Base-by-base conservation (phyloP, 176 grass and related monocot species). In the Oryza australiensis region DNA sequence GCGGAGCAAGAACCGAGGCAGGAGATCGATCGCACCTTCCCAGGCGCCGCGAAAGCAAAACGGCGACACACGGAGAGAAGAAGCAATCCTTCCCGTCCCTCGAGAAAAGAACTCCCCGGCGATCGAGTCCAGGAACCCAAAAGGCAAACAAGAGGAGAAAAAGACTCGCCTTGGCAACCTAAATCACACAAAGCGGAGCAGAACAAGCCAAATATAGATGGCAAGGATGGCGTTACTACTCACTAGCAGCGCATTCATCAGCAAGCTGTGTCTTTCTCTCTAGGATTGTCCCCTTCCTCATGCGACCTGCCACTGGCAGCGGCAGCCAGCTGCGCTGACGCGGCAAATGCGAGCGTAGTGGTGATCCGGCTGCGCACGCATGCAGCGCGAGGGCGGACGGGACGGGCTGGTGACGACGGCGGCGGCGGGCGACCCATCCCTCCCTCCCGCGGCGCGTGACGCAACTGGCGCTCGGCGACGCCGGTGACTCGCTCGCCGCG, bases 61-160 rank as follows among this genome's bases (percentile, higher is more conserved):
- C 40, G 42, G 26, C 40, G 32, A 28, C 32, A 66, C 34, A 34
- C 33, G 33, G 33, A 34, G 33, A 66, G 35, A 11, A 80, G 48
- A 84, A 68, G 51, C 51, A 28, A 43, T 26, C 66, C 34, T 35
- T 35, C 34, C 66, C 12, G 28, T 80, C 33, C 66, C 33, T 32
- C 46, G 57, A 49, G 16, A 28, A 72, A 83, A 51, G 32, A 23
- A 20, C 38, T 40, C 38, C 1, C 38, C 9, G 38, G 9, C 38
- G 38, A 40, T 40, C 38, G 38, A 40, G 38, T 40, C 38, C 38
- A 62, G 73, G 70, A 86, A 37, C 30, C 30, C n/a, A 46, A n/a
- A n/a, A 71, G 72, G 37, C 14, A 87, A 45, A 64, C 75, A 63
- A 71, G 15, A 6, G 46, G 46, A 83, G 68, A 28, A 53, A 72